phyloP scores from a whole-genome alignment of 31 red algal genomes.

The Odonthalia washingtoniensis region DNA sequence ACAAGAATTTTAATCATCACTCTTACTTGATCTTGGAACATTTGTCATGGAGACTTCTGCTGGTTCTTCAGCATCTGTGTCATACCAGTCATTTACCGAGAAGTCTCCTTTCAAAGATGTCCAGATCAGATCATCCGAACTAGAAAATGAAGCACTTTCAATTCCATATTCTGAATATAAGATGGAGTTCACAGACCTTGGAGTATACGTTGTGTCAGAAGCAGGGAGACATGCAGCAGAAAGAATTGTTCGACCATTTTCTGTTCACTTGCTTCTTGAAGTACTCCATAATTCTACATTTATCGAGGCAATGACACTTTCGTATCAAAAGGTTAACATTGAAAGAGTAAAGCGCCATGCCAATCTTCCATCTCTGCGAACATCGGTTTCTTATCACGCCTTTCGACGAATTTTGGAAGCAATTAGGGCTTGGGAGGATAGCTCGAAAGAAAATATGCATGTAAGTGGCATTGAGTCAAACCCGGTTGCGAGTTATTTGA shows the following conservation, averaged over 20 bases:
- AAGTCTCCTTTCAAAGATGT: not conserved
- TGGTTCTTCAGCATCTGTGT: conserved; percentile 44
- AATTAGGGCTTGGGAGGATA: conserved; percentile 56
- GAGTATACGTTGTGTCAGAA: conserved; percentile 69
- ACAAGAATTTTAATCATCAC: conserved; percentile 42
- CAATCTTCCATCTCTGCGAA: conserved; percentile 59
- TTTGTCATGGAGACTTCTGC: conserved; percentile 84
- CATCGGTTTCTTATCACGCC: conserved; percentile 67
- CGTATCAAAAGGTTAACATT: conserved; percentile 26
- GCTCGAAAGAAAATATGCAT: conserved; percentile 20
- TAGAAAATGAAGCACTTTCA: conserved; percentile 19
- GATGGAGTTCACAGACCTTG: conserved; percentile 78
- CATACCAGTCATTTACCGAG: not conserved
- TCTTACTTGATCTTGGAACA: conserved; percentile 83
- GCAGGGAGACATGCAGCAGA: conserved; percentile 60
- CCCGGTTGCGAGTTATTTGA: conserved; percentile 50
- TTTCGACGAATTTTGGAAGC: conserved; percentile 70
- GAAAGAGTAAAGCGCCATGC: conserved; percentile 61
- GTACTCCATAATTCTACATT: conserved; percentile 82
- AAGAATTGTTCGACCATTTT: conserved; percentile 79
- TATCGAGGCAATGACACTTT: conserved; percentile 71
- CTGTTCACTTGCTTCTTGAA: conserved; percentile 78
- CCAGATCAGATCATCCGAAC: not conserved
- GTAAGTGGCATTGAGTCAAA: conserved; percentile 75
- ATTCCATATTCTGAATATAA: conserved; percentile 82